These are phyloP conservation scores for Aspergillus wentii DNA, from an alignment of 495 filamentous ascomycete genomes.

Conservation along the genomic window DNA sequence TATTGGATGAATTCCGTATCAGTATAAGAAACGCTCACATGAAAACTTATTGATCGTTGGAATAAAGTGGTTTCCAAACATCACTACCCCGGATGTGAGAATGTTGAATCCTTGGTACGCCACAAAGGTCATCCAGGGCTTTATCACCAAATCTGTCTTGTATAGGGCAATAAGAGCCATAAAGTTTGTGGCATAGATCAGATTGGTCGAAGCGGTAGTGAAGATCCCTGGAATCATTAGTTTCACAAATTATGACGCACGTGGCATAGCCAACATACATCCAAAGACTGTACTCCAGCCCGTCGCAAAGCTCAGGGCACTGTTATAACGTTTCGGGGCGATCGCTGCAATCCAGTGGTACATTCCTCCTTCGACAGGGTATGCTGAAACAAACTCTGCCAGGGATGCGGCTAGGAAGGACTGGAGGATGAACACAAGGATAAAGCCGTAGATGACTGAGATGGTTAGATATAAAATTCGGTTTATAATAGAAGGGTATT, in stretches of 20 bases:
- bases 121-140: conserved; percentile 36
- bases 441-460: conserved; percentile 38
- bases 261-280: conserved; percentile 13
- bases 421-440: conserved; percentile 45
- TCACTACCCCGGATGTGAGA: conserved; percentile 22
- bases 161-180: conserved; percentile 33
- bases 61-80: conserved; percentile 34
- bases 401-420: conserved; percentile 45
- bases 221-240: conserved; percentile 26
- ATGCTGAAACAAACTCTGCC: conserved; percentile 51
- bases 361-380: conserved; percentile 47
- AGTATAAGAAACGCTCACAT: conserved; percentile 8
- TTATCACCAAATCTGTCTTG: conserved; percentile 24
- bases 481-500: not conserved
- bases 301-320: conserved; percentile 32
- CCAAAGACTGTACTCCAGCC: conserved; percentile 38
- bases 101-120: conserved; percentile 31
- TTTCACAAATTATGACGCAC: not conserved
- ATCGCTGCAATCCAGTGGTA: conserved; percentile 53
- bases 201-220: conserved; percentile 36
- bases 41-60: conserved; percentile 35
- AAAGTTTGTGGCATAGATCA: conserved; percentile 30
- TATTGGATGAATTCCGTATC: not conserved
- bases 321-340: conserved; percentile 37
- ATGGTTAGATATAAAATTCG: not conserved